Evolutionary conservation across 352 stramenopile species (phyloP), one percentile per base, ranked within the genome.

Genomic region (Globisporangium lucens): DNA sequence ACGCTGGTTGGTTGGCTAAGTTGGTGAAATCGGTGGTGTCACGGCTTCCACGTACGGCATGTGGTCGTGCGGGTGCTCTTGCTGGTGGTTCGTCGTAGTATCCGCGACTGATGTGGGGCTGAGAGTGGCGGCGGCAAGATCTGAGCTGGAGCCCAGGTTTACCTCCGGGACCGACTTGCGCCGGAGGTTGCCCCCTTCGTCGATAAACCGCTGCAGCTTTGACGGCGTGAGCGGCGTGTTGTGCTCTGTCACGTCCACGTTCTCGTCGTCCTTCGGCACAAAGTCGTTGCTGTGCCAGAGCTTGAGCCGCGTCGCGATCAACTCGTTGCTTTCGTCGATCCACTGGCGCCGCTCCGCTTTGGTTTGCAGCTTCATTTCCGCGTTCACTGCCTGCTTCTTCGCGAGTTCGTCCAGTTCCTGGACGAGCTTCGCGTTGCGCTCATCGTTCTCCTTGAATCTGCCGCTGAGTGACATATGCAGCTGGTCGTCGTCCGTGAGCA

Each of bases 111-210:
- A 49, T n/a, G 43, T 51, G 43, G 43, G 43, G 17, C 17, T 60
- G 55, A 20, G 38, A 46, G 55, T 22, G 7, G 15, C 9, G 8
- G 7, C 1, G 15, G 4, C 17, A 29, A 30, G 8, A 61, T 46
- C 55, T 20, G 1, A 13, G 10, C 30, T 36, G 15, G 15, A 24
- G 15, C 2, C n/a, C 27, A 17, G 2, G 2, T 20, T 24, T 9
- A 33, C 30, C 10, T n/a, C 24, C 30, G 15, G 5, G 27, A 61
- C 13, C 24, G 52, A 59, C 33, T 74, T 69, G 33, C 79, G 77
- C 10, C 79, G 76, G 20, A 88, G 59, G 56, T 89, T 89, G 0
- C 79, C 79, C 15, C 79, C 69, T 0, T 70, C 8, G 38, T 89
- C 81, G 58, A 89, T 79, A 60, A 78, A 89, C 17, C 72, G 68